Evolutionary conservation across 176 grass and related monocot genomes (phyloP), one percentile per base, ranked within the genome.

Genomic region (Bromus sterilis): DNA sequence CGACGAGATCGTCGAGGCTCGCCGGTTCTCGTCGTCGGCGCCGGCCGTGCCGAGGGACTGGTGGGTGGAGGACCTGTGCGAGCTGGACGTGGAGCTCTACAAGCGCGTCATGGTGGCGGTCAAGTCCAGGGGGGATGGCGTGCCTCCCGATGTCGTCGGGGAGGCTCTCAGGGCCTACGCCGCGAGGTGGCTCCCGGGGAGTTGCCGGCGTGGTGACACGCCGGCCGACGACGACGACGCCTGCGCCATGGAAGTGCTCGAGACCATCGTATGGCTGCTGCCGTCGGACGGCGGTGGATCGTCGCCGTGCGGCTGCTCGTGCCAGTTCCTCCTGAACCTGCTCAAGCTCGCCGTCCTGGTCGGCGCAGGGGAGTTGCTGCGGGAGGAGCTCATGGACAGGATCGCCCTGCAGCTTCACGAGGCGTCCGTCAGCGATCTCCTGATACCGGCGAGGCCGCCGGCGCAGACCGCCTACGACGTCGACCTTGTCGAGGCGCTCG

Each of bases 21-120:
- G 84, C n/a, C 86, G 83, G 51, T 84, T 75, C 41, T 63, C 71
- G 1, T 72, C 69, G 26, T 73, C 41, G 15, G 48, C 70, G 0
- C 72, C 69, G 77, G 65, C 55, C 0, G 84, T 89, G 67, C 89
- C 93, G 0, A 80, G 82, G 23, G 89, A 99, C 42, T 99, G 97
- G 97, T 99, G 97, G 97, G 82, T 93, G 34, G 89, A 99, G 73
- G 97, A 99, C 78, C 73, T 99, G 33, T 92, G 93, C 66, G 93
- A 95, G 18, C 83, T 96, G 48, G 90, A 93, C 80, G 83, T 99
- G 33, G 91, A 91, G 20, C 91, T 90, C 30, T 99, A 95, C 79
- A 89, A 82, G 82, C 85, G 78, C 58, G 91, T 89, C 80, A 96
- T 99, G 89, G 85, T 91, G 41, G 93, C 97, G 0, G 76, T 99